These are phyloP conservation scores for Termitomyces sp. DNA, from an alignment of 768 basidiomycete genomes.

Conservation along the genomic window DNA sequence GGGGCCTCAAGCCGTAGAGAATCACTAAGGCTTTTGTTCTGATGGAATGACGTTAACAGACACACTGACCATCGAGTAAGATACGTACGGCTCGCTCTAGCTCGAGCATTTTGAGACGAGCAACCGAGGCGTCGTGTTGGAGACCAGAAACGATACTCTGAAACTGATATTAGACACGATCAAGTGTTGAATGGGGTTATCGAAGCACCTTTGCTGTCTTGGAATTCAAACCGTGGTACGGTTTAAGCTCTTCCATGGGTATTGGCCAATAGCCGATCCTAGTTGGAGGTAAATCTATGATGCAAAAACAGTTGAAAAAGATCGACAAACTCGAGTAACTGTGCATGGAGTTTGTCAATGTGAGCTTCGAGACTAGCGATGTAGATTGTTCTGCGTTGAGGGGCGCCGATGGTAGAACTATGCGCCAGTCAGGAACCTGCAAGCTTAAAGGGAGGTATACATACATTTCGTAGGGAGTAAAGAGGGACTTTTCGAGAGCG, in stretches of 20 bases:
- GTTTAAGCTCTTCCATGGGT: slow-evolving; percentile 50
- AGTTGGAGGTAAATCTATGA: background rate
- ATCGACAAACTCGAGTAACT: slow-evolving; percentile 39
- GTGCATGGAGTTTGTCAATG: slow-evolving; percentile 63
- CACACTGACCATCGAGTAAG: background rate
- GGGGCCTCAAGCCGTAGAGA: slow-evolving; percentile 6
- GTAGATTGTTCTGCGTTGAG: slow-evolving; percentile 67
- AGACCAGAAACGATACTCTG: slow-evolving; percentile 76
- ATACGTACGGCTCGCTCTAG: slow-evolving; percentile 62
- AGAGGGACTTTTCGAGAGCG: slow-evolving; percentile 69
- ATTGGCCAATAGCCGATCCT: slow-evolving; percentile 56
- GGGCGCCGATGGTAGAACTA: slow-evolving; percentile 65
- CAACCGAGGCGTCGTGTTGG: slow-evolving; percentile 58
- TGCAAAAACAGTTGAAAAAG: background rate
- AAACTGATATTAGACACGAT: background rate
- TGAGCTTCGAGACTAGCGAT: slow-evolving; percentile 71
- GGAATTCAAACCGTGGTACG: slow-evolving; percentile 68
- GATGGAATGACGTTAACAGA: background rate
- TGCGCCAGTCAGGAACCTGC: slow-evolving; percentile 4
- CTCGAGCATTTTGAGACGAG: slow-evolving; percentile 63
- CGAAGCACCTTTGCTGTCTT: slow-evolving; percentile 66
- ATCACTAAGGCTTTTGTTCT: slow-evolving; percentile 31
- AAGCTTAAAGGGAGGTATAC: background rate
- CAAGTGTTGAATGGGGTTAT: background rate
- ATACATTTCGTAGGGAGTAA: slow-evolving; percentile 64